Conservation (phyloP, 2,329 filamentous ascomycete genomes). For the Didymellaceae sp. region DNA sequence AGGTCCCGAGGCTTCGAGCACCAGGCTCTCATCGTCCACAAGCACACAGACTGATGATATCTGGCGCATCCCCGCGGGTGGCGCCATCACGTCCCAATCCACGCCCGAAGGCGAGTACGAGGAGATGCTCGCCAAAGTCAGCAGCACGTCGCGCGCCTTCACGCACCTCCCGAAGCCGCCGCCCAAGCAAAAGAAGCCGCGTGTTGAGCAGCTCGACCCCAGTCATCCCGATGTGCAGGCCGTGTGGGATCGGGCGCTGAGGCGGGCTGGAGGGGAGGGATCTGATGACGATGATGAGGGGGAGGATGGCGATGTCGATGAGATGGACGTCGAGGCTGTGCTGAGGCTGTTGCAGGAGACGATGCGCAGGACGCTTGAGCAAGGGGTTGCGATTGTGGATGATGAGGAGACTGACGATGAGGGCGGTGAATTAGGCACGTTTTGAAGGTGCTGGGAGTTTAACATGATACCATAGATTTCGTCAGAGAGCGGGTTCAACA, state of each 20-base stretch:
- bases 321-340: slow-evolving; percentile 7
- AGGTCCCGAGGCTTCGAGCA: background rate
- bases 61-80: slow-evolving; percentile 89
- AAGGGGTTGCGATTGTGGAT: slow-evolving; percentile 14
- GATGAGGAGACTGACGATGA: slow-evolving; percentile 8
- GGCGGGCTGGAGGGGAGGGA: background rate
- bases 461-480: slow-evolving; percentile 13
- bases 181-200: slow-evolving; percentile 18
- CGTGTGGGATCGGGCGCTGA: slow-evolving; percentile 25
- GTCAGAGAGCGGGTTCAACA: slow-evolving; percentile 10
- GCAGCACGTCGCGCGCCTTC: slow-evolving; percentile 43
- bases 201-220: slow-evolving; percentile 24
- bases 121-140: slow-evolving; percentile 72
- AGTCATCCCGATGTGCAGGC: slow-evolving; percentile 29
- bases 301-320: background rate
- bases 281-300: slow-evolving; percentile 5
- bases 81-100: slow-evolving; percentile 86
- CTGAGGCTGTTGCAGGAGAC: slow-evolving; percentile 16
- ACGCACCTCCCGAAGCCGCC: slow-evolving; percentile 22
- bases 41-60: slow-evolving; percentile 54
- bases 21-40: background rate
- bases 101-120: slow-evolving; percentile 81
- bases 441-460: background rate
- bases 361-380: slow-evolving; percentile 12
- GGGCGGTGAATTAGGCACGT: background rate